Base-by-base conservation (phyloP, 495 filamentous ascomycete species). In the Penicillium cosmopolitanum region DNA sequence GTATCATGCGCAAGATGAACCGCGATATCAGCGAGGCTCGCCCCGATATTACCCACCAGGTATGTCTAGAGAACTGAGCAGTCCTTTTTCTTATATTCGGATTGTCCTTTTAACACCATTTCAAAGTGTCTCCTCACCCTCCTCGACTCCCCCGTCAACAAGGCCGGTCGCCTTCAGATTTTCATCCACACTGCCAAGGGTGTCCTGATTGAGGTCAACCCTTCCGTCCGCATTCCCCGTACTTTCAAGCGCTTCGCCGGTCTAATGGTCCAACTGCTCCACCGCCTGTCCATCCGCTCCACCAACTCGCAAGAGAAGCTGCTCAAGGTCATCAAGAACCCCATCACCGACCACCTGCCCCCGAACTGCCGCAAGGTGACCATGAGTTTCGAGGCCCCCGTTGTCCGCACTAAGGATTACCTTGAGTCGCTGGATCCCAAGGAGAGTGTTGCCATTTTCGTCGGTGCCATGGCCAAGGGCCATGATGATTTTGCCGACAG, bases 221-320 rank as follows among this genome's bases (percentile, higher is more conserved):
- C 95, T 21, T 89, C 95, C 11, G 95, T 98, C 42, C 92, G 95
- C 60, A 97, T 98, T 61, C 95, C 95, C 28, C 87, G 95, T 62
- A 98, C 95, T 0, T 98, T 98, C 80, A 98, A 98, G 82, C 93
- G 95, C 47, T 98, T 98, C 67, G 94, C 95, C 31, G 95, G 95
- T 70, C 79, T 98, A 61, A 98, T 98, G 95, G 95, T 98, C 38
- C 95, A 98, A 77, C 84, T 98, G n/a, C 87, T 98, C 13, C 95
- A 98, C 75, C 91, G 92, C 33, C 87, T 97, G 31, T 95, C 92
- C 33, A 98, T 98, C 69, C 91, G 95, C 65, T 96, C 93, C 50
- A 93, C 92, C 62, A 92, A 93, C 64, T 96, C 93, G 9, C 91
- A 96, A 64, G 95, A 98, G 76, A 98, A 98, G 77, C 86, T 98